Base-by-base conservation (phyloP, 2,329 filamentous ascomycete genomes). In the Penicillium sp. region DNA sequence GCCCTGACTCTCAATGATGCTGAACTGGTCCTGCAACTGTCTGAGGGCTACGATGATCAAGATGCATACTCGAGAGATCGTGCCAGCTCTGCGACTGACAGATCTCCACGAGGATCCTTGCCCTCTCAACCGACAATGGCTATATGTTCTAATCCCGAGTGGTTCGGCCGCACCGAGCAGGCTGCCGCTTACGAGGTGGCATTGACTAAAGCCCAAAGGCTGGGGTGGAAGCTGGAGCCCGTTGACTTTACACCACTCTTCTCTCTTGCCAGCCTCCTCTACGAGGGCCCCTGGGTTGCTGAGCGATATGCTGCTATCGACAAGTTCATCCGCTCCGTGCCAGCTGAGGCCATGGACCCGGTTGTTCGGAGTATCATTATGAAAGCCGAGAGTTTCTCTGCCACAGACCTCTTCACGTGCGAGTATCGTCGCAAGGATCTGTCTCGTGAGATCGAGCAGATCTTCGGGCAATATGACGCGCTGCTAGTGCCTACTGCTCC, bases 1-100 rank as follows among this genome's bases (percentile, higher is more conserved):
- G 75, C 83, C 1, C 72, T 76, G 25, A 83, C 75, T 1, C 73
- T 83, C 10, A 68, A 73, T 1, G 82, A 85, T 60, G 79, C 81
- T 7, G 72, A 82, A 27, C 74, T 66, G 1, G 74, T 85, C 1
- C 79, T 84, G 72, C 77, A 81, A 6, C 67, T 78, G 0, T 75
- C 78, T 4, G 80, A 82, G 45, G 78, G 74, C 3, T 78, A 78
- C 46, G 84, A 86, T 58, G 55, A 68, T 0, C 66, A 77, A 21
- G 84, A 86, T 63, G 65, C 77, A 6, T 86, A 84, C 65, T 78
- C 48, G 13, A 50, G 48, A 26, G 48, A 39, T 42, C 48, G 33
- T 19, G n/a, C 48, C 5, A 1, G 33, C 19, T 50, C n/a, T 50
- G 25, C n/a, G 4, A 37, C 33, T 27, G 13, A 29, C 31, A 50